These are phyloP conservation scores for Trichoderma atroviride DNA, from an alignment of 2,329 filamentous ascomycete species.

Conservation along the genomic window DNA sequence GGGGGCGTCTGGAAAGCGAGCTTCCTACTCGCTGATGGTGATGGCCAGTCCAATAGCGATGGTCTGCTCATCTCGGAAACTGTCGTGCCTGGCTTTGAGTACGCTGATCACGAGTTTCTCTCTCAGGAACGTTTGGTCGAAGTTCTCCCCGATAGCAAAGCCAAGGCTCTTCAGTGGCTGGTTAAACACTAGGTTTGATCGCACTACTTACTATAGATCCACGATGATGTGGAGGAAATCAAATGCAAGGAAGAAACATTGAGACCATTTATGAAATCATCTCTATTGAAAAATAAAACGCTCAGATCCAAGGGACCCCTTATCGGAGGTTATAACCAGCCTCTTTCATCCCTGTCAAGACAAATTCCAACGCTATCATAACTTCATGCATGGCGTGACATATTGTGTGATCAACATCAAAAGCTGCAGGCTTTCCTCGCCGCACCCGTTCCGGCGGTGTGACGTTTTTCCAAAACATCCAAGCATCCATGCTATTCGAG, in stretches of 20 bases:
- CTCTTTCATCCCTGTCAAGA: background rate
- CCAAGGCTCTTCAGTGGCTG: conserved; percentile 52
- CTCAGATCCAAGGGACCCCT: background rate
- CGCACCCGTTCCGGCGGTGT: background rate
- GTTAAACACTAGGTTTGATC: conserved; percentile 35
- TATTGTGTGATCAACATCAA: background rate
- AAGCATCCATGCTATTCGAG: background rate
- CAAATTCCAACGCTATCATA: no score
- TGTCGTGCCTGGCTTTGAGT: conserved; percentile 70
- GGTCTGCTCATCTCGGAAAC: conserved; percentile 69
- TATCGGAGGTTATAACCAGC: background rate
- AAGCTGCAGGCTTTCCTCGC: background rate
- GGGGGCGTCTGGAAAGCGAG: conserved; percentile 69
- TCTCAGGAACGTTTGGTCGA: conserved; percentile 50
- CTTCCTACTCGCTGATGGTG: conserved; percentile 54
- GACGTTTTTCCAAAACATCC: background rate
- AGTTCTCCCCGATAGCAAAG: conserved; percentile 56
- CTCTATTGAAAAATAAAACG: background rate
- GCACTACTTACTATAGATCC: no score
- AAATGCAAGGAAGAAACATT: background rate
- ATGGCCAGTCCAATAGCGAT: conserved; percentile 40
- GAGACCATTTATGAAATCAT: background rate
- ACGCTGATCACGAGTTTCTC: conserved; percentile 68
- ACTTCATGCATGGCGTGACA: background rate
- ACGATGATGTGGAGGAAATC: background rate